phyloP scores from a whole-genome alignment of 305 asterid species.

The Petunia hybrid region DNA sequence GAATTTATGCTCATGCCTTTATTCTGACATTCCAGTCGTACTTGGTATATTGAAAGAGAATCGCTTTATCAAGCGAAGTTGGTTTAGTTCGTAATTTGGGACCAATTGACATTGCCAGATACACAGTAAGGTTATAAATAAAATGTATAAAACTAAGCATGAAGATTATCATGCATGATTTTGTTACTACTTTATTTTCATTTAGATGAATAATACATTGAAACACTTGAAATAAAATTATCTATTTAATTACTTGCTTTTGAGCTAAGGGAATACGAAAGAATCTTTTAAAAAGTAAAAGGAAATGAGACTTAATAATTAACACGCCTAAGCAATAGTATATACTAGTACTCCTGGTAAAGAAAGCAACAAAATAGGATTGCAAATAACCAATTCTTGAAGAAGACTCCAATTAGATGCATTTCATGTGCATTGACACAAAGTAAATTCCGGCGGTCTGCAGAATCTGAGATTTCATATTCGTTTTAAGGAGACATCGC shows the following conservation, averaged over 20 bases:
- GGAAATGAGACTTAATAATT: background rate
- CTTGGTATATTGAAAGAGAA: background rate
- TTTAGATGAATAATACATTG: no score
- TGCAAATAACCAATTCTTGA: background rate
- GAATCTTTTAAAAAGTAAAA: background rate
- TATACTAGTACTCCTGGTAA: background rate
- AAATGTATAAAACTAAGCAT: background rate
- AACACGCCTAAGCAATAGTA: background rate
- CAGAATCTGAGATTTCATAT: background rate
- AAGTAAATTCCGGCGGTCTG: background rate
- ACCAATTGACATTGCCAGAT: background rate
- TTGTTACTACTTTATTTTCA: background rate
- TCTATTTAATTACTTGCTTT: background rate
- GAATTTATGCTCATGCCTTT: background rate
- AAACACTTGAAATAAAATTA: background rate
- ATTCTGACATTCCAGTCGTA: background rate
- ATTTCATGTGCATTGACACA: background rate
- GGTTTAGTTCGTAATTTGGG: background rate
- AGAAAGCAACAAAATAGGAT: background rate
- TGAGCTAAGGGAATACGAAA: background rate
- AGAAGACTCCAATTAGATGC: background rate
- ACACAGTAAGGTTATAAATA: slow-evolving; percentile 3
- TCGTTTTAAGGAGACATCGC: background rate
- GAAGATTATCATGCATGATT: background rate
- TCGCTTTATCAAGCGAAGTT: background rate